These are phyloP conservation scores for Leccinum ochraceum DNA, from an alignment of 768 basidiomycete genomes.

Conservation along the genomic window DNA sequence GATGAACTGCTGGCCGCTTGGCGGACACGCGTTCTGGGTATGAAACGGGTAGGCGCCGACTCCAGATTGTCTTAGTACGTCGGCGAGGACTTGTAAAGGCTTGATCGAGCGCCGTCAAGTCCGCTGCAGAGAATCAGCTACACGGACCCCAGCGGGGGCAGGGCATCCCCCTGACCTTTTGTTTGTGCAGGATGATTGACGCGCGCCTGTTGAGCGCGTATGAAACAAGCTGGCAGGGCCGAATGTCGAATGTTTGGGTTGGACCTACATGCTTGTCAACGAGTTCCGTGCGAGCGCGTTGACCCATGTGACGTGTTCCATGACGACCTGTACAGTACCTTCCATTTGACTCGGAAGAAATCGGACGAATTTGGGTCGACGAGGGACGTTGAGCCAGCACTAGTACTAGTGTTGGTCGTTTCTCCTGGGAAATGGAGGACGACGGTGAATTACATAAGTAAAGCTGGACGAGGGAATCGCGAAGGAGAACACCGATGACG, in stretches of 20 bases:
- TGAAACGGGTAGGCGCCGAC: slow-evolving; percentile 67
- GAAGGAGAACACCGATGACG: slow-evolving; percentile 21
- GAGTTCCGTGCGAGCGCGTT: slow-evolving; percentile 44
- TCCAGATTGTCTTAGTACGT: slow-evolving; percentile 19
- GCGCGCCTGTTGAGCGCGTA: slow-evolving; percentile 52
- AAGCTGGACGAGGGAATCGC: slow-evolving; percentile 11
- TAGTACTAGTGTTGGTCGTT: slow-evolving; percentile 5
- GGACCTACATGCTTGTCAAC: slow-evolving; percentile 37
- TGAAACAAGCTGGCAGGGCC: too few relatives aligned
- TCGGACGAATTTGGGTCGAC: slow-evolving; percentile 60
- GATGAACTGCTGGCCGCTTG: too few relatives aligned
- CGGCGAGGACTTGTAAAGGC: too few relatives aligned
- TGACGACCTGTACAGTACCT: slow-evolving; percentile 47
- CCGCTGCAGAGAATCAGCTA: slow-evolving; percentile 34
- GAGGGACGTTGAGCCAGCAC: slow-evolving; percentile 17
- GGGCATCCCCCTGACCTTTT: slow-evolving; percentile 40
- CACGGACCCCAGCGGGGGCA: neutral
- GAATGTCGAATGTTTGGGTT: too few relatives aligned
- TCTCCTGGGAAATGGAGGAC: slow-evolving; percentile 15
- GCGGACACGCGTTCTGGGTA: too few relatives aligned
- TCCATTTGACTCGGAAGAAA: slow-evolving; percentile 63
- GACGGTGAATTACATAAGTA: slow-evolving; percentile 6
- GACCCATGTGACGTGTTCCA: slow-evolving; percentile 50
- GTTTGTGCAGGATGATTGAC: slow-evolving; percentile 52
- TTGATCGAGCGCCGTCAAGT: too few relatives aligned